Percentiles rank a stretch among this genome's conserved stretches.
phyloP scores from a whole-genome alignment of 495 filamentous ascomycete genomes.

The Lepidopterella palustris region DNA sequence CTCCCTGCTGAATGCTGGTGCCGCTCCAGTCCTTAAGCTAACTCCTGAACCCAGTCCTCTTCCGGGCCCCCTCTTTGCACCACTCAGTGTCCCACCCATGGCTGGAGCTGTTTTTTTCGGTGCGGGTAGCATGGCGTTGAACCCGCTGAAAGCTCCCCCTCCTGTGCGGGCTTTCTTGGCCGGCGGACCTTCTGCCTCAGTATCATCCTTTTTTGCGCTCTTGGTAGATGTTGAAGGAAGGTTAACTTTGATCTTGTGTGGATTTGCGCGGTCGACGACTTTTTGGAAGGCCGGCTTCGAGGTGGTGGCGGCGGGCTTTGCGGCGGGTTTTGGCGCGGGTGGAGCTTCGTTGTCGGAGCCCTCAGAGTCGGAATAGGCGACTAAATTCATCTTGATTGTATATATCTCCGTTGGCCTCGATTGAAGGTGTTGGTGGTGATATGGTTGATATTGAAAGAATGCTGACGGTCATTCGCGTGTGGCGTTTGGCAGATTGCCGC shows the following conservation, averaged over 20 bases:
- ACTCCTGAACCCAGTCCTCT: constrained; percentile 45
- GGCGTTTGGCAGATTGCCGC: neutral
- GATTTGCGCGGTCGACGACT: constrained; percentile 69
- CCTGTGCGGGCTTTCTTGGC: constrained; percentile 61
- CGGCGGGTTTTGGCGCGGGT: constrained; percentile 32
- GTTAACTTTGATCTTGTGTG: constrained; percentile 74
- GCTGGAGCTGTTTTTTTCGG: constrained; percentile 54
- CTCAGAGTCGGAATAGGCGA: constrained; percentile 64
- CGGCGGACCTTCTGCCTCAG: constrained; percentile 53
- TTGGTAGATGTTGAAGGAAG: constrained; percentile 50
- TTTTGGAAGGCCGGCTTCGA: constrained; percentile 58
- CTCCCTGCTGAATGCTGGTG: constrained; percentile 68
- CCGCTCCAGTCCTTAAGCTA: constrained; percentile 70
- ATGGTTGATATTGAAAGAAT: no score
- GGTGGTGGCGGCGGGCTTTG: constrained; percentile 22
- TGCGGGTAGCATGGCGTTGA: constrained; percentile 81
- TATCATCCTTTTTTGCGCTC: constrained; percentile 33
- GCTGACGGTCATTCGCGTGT: no score
- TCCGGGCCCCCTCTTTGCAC: constrained; percentile 37
- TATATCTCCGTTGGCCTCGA: no score
- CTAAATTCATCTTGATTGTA: constrained; percentile 32
- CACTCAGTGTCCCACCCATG: constrained; percentile 38
- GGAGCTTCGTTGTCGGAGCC: constrained; percentile 55
- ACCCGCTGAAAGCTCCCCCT: constrained; percentile 59
- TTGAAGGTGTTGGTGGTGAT: neutral